These are phyloP conservation scores for Moringa oleifera DNA, from an alignment of 345 rosid species.

Conservation along the genomic window DNA sequence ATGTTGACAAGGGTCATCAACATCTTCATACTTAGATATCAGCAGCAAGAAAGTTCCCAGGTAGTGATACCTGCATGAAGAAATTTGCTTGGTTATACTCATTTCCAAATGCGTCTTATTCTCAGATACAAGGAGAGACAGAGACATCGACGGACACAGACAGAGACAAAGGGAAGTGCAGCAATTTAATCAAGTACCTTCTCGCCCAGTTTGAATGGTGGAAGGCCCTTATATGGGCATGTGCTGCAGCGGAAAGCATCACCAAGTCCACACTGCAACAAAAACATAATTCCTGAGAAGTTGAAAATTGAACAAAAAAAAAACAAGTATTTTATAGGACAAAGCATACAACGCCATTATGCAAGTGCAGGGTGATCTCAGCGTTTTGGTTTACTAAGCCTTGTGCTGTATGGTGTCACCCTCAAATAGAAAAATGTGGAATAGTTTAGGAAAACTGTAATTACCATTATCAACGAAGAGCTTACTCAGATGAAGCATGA, in stretches of 20 bases:
- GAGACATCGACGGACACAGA: too few relatives aligned
- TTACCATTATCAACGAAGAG: too few relatives aligned
- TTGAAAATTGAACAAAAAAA: background rate
- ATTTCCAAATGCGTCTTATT: background rate
- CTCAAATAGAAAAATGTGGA: too few relatives aligned
- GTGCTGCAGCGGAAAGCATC: constrained; percentile 96
- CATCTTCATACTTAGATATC: constrained; percentile 51
- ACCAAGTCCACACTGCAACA: constrained; percentile 81
- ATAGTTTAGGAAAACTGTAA: too few relatives aligned
- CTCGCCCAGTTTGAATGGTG: constrained; percentile 83
- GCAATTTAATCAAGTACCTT: constrained; percentile 46
- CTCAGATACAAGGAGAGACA: background rate
- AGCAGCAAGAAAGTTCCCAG: constrained; percentile 70
- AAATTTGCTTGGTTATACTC: constrained; percentile 1
- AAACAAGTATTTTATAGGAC: background rate
- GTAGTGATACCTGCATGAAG: constrained; percentile 57
- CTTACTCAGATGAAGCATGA: too few relatives aligned
- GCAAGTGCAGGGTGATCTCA: too few relatives aligned
- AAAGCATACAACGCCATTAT: too few relatives aligned
- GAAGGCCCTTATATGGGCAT: constrained; percentile 94
- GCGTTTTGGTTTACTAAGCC: too few relatives aligned
- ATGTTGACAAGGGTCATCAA: too few relatives aligned
- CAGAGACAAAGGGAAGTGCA: background rate
- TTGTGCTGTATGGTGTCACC: too few relatives aligned
- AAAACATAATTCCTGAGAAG: background rate